A percentile compares a stretch with the other conserved stretches of the same genome.
phyloP scores from a whole-genome alignment of 805 yeast species.

The Priceomyces castillae region DNA sequence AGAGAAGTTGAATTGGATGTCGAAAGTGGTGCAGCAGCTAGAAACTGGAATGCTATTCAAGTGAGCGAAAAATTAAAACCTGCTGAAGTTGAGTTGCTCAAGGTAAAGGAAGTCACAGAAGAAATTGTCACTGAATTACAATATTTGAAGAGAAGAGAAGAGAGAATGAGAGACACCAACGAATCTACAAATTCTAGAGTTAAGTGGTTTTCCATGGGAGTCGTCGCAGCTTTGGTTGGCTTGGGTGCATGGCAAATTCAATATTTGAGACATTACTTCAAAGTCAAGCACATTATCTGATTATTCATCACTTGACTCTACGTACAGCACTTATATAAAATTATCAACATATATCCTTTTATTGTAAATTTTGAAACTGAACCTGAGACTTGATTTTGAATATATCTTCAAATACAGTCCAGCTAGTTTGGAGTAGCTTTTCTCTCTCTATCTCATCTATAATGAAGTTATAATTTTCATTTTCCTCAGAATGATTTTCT shows the following conservation, averaged over 20 bases:
- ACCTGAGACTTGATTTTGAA: not conserved
- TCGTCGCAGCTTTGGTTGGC: slow-evolving; percentile 65
- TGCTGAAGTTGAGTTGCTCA: slow-evolving; percentile 83
- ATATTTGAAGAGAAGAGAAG: slow-evolving; percentile 85
- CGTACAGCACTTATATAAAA: not conserved
- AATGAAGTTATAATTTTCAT: slow-evolving; percentile 1
- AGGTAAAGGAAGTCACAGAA: slow-evolving; percentile 78
- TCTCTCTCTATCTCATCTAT: not conserved
- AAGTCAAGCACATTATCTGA: slow-evolving; percentile 72
- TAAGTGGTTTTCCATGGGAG: slow-evolving; percentile 74
- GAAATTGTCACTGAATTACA: slow-evolving; percentile 79
- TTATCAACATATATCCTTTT: not conserved
- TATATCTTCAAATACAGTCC: not conserved
- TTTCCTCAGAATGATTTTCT: not conserved
- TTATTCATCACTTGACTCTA: not conserved
- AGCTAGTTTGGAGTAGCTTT: not conserved
- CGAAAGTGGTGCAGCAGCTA: slow-evolving; percentile 94
- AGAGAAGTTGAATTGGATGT: slow-evolving; percentile 87
- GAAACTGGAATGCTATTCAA: slow-evolving; percentile 96
- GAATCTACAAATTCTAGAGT: slow-evolving; percentile 95
- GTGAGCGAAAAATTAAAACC: slow-evolving; percentile 93
- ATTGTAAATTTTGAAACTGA: not conserved
- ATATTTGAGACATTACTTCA: slow-evolving; percentile 90
- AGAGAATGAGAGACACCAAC: slow-evolving; percentile 91
- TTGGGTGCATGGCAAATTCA: slow-evolving; percentile 92